phyloP scores from a whole-genome alignment of 345 rosid species.

The Brassica incana region DNA sequence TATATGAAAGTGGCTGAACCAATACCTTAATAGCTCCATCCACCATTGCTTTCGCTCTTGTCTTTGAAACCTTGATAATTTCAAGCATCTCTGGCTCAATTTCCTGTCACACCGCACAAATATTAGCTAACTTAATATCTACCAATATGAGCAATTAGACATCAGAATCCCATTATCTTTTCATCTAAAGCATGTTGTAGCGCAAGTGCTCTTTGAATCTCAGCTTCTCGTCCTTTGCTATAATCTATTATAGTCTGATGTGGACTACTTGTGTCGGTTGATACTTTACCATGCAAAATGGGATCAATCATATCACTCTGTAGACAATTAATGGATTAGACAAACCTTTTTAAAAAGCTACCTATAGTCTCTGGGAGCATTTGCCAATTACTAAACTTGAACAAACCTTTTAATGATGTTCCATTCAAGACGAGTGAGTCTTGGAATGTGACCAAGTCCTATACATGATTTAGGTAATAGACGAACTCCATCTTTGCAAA shows the following conservation, averaged over 20 bases:
- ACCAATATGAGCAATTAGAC: slow-evolving; percentile 18
- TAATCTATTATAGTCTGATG: slow-evolving; percentile 31
- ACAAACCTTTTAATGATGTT: slow-evolving; percentile 87
- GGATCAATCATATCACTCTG: slow-evolving; percentile 51
- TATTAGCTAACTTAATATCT: slow-evolving; percentile 29
- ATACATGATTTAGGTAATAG: slow-evolving; percentile 82
- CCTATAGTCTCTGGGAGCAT: too few relatives aligned
- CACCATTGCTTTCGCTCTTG: slow-evolving; percentile 75
- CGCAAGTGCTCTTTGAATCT: slow-evolving; percentile 54
- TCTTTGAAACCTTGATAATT: slow-evolving; percentile 66
- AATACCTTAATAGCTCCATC: slow-evolving; percentile 83
- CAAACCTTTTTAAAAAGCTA: neutral
- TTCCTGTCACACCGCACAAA: slow-evolving; percentile 51
- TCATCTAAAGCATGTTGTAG: slow-evolving; percentile 52
- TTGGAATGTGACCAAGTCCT: slow-evolving; percentile 89
- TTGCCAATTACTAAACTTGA: neutral
- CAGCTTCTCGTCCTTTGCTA: slow-evolving; percentile 61
- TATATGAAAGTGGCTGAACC: slow-evolving; percentile 5
- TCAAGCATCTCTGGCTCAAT: slow-evolving; percentile 64
- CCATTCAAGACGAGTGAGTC: slow-evolving; percentile 97
- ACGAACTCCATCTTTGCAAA: slow-evolving; percentile 95
- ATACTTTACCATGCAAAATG: slow-evolving; percentile 43
- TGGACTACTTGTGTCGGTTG: slow-evolving; percentile 39
- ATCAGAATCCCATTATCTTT: slow-evolving; percentile 51
- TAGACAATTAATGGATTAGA: slow-evolving; percentile 10